Evolutionary conservation across 2,329 filamentous ascomycete genomes (phyloP).

Genomic region (Xylaria sp.): DNA sequence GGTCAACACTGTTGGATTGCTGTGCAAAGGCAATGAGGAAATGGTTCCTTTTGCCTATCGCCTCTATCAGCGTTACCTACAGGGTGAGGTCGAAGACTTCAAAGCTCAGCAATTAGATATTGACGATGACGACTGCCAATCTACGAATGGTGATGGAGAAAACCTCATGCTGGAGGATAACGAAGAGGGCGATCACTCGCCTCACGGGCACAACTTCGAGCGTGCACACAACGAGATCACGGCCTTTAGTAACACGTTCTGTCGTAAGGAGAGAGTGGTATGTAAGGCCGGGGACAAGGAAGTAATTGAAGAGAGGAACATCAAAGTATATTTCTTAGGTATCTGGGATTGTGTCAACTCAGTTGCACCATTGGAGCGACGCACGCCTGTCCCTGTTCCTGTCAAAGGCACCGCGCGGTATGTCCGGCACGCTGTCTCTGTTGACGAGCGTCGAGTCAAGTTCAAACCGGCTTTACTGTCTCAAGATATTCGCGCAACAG

Average conservation of each 20-base stretch:
- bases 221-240: constrained; percentile 54
- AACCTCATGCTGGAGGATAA: constrained; percentile 36
- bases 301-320: constrained; percentile 37
- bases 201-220: constrained; percentile 49
- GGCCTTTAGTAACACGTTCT: constrained; percentile 62
- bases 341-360: constrained; percentile 67
- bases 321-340: constrained; percentile 65
- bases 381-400: constrained; percentile 53
- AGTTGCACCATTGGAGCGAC: constrained; percentile 56
- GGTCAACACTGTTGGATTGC: constrained; percentile 60
- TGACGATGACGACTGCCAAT: constrained; percentile 12
- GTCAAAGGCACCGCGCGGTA: constrained; percentile 56
- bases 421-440: constrained; percentile 63
- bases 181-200: constrained; percentile 29
- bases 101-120: constrained; percentile 39
- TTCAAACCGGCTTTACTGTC: constrained; percentile 63
- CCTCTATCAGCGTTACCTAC: constrained; percentile 56
- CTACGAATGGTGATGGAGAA: constrained; percentile 17
- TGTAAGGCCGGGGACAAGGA: constrained; percentile 20
- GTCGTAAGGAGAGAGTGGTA: constrained; percentile 51
- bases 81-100: constrained; percentile 53
- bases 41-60: constrained; percentile 63
- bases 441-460: constrained; percentile 66
- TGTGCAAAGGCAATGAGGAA: constrained; percentile 64
- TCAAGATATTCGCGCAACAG: constrained; percentile 51